Base-by-base conservation (phyloP, 148 eudicot genomes). In the Rhododendron ovatum region DNA sequence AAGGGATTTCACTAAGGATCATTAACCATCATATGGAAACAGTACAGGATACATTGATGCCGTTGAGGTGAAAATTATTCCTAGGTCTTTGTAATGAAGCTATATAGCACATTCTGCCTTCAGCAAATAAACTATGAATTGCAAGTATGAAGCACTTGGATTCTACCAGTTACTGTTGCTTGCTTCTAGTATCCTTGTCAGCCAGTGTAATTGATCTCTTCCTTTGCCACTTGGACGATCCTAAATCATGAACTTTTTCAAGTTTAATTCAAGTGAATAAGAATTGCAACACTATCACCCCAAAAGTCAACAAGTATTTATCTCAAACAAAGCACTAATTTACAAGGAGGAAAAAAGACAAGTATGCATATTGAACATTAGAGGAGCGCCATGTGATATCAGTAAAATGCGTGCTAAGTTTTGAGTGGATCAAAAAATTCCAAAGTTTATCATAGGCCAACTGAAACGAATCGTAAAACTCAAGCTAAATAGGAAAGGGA, bases 151-250 rank as follows among this genome's bases (percentile, higher is more conserved):
- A 17, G 39, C 80, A 74, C 14, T 35, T 61, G 77, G 79, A 69
- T 35, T 45, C 73, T 92, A 93, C 93, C 95, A 91, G 82, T 88
- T 86, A 83, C 89, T 88, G 48, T 84, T 82, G 86, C 90, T 86
- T 77, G 89, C 85, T 75, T 92, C 37, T 30, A 93, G 89, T 28
- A 10, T 84, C 53, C 77, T 88, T 14, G 87, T 83, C 59, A 93
- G 85, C 89, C 84, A 84, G 15, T 57, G 28, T 53, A 88, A 61
- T 69, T 87, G 91, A 89, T 81, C 80, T 28, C 84, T 83, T 77
- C 71, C 84, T 59, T 17, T 82, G 63, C 81, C 85, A 84, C 82
- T 89, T 43, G 90, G 87, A 61, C 79, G 28, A 89, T 81, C 94
- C 94, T 91, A 74, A 76, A 84, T 50, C 45, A 87, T 15, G 73